Evolutionary conservation across 2,329 filamentous ascomycete genomes (phyloP).

Genomic region (Camillea tinctor): DNA sequence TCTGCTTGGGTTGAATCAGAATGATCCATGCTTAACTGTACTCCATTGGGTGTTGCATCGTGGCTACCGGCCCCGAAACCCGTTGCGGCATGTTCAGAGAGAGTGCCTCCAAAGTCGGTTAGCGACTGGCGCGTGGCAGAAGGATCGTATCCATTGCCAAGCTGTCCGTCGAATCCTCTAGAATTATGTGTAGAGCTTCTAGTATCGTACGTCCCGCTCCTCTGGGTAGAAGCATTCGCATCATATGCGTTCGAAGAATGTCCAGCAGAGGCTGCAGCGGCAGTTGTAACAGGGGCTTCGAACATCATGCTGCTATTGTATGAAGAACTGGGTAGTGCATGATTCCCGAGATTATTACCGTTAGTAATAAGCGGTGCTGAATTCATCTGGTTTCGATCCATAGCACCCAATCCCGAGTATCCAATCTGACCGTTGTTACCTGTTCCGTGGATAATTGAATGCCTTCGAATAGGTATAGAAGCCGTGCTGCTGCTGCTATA

Average conservation of each 20-base stretch:
- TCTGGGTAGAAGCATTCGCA: not conserved
- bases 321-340: slow-evolving; percentile 8
- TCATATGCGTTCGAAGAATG: slow-evolving; percentile 7
- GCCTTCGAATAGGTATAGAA: slow-evolving; percentile 11
- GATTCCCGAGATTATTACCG: slow-evolving; percentile 5
- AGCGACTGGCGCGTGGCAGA: slow-evolving; percentile 1
- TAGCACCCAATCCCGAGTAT: slow-evolving; percentile 8
- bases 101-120: slow-evolving; percentile 3
- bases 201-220: slow-evolving; percentile 4
- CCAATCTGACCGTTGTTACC: slow-evolving; percentile 10
- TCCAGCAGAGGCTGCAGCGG: slow-evolving; percentile 1
- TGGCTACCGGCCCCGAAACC: slow-evolving; percentile 4
- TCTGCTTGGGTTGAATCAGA: slow-evolving; percentile 4
- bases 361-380: slow-evolving; percentile 11
- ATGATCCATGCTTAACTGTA: slow-evolving; percentile 8
- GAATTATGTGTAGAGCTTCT: slow-evolving; percentile 2
- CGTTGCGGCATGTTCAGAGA: slow-evolving; percentile 3
- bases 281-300: slow-evolving; percentile 8
- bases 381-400: slow-evolving; percentile 9
- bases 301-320: slow-evolving; percentile 17
- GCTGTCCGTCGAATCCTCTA: not conserved
- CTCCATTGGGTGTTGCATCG: slow-evolving; percentile 2
- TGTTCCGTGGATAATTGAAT: slow-evolving; percentile 14
- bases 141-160: slow-evolving; percentile 1
- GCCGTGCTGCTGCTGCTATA: not conserved